Conservation (phyloP, 164 flowering plant species). For the Umbellularia californica region DNA sequence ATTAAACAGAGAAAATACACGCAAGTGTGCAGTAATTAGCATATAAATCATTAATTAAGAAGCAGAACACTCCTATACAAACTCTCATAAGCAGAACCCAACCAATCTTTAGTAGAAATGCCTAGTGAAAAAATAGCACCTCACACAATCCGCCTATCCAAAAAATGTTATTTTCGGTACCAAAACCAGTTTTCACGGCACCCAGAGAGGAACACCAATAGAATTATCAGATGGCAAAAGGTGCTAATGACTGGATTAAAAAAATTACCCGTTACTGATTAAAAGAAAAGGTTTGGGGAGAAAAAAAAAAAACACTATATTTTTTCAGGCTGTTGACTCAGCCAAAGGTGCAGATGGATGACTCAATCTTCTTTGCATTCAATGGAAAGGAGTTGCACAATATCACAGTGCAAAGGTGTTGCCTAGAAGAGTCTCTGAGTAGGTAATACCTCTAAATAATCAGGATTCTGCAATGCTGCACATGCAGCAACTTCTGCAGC, state of each 20-base stretch:
- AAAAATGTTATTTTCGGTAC: not conserved
- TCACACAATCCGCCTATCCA: not conserved
- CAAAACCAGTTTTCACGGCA: not conserved
- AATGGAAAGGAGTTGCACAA: not conserved
- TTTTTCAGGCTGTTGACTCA: not conserved
- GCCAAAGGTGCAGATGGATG: not conserved
- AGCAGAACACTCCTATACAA: not conserved
- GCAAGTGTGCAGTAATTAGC: not conserved
- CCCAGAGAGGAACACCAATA: not conserved
- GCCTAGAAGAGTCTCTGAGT: not conserved
- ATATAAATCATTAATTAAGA: not conserved
- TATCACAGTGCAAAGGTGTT: not conserved
- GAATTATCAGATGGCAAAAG: not conserved
- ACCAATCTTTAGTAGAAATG: not conserved
- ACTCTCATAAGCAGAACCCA: not conserved
- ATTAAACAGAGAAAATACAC: not conserved
- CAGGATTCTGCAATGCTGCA: conserved; percentile 85
- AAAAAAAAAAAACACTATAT: too few species aligned
- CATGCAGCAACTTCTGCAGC: conserved; percentile 98
- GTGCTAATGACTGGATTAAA: too few species aligned
- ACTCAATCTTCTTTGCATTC: not conserved
- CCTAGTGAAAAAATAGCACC: not conserved
- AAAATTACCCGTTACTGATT: too few species aligned
- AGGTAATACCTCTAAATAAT: conserved; percentile 71
- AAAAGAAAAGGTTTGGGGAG: too few species aligned